Evolutionary conservation across 768 basidiomycete genomes (phyloP).

Genomic region (Neoboletus brunneissimus): DNA sequence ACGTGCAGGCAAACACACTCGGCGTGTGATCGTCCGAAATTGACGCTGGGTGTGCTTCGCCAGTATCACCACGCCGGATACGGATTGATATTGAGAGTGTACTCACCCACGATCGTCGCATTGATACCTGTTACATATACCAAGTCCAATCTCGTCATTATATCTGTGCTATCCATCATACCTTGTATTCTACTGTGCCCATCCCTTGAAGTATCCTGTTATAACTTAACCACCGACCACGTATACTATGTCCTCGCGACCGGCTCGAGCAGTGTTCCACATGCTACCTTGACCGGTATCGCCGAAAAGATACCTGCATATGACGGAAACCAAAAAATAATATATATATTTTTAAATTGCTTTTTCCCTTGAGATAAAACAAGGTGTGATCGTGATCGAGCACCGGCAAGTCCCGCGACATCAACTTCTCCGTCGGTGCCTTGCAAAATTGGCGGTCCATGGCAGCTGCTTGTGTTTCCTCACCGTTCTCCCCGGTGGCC

Average conservation of each 20-base stretch:
- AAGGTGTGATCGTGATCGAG: slow-evolving; percentile 18
- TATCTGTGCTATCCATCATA: slow-evolving; percentile 22
- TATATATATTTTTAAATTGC: background rate
- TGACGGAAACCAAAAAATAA: slow-evolving; percentile 1
- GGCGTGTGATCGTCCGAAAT: slow-evolving; percentile 59
- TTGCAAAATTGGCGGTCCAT: slow-evolving; percentile 5
- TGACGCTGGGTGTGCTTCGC: slow-evolving; percentile 9
- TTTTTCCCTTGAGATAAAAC: slow-evolving; percentile 4
- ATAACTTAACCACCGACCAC: slow-evolving; percentile 12
- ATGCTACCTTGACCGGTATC: slow-evolving; percentile 11
- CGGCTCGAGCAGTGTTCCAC: slow-evolving; percentile 5
- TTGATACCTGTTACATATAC: slow-evolving; percentile 24
- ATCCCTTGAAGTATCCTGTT: slow-evolving; percentile 13
- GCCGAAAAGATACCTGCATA: slow-evolving; percentile 6
- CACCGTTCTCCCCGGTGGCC: slow-evolving; percentile 1
- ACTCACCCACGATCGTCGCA: slow-evolving; percentile 14
- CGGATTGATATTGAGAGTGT: slow-evolving; percentile 1
- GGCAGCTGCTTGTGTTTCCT: background rate
- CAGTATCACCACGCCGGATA: background rate
- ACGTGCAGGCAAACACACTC: slow-evolving; percentile 78
- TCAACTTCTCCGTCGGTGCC: slow-evolving; percentile 23
- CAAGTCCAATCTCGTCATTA: slow-evolving; percentile 14
- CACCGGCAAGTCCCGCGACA: slow-evolving; percentile 23
- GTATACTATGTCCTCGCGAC: slow-evolving; percentile 7
- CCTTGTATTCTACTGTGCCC: slow-evolving; percentile 20